Percentiles rank a stretch among this genome's conserved stretches.
Conservation (phyloP, 139 green algal genomes). For the Tetraselmis striata region DNA sequence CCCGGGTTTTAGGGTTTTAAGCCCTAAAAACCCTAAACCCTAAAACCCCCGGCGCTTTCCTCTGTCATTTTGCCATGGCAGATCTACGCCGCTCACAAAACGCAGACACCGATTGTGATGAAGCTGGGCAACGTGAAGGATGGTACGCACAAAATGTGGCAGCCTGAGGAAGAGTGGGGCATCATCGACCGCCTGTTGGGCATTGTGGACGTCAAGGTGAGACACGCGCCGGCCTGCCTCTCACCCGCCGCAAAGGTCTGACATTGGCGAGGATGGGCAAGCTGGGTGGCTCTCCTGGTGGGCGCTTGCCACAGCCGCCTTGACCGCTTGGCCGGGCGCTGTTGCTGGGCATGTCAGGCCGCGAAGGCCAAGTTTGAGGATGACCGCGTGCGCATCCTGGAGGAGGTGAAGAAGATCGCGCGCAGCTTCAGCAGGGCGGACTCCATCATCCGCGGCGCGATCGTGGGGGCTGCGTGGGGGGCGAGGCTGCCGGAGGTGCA, state of each 20-base stretch:
- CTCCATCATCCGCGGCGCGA: neutral
- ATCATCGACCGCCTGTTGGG: neutral
- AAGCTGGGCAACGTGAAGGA: neutral
- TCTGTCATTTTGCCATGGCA: no score
- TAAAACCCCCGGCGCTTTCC: no score
- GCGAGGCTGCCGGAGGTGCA: neutral
- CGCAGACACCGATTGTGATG: neutral
- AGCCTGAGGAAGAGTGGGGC: neutral
- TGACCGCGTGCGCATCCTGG: neutral
- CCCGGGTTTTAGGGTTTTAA: no score
- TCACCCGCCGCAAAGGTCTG: no score
- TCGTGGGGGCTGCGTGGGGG: neutral
- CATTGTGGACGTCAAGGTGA: neutral
- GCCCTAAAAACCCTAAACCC: no score
- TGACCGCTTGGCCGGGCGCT: no score
- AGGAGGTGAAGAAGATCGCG: neutral
- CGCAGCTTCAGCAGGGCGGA: neutral
- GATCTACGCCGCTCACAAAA: neutral
- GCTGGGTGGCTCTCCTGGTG: no score
- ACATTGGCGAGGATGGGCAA: no score
- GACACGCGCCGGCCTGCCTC: no score
- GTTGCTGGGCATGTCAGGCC: neutral
- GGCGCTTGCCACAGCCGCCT: no score
- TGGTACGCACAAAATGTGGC: neutral
- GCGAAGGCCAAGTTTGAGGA: neutral